phyloP scores from a whole-genome alignment of 352 stramenopile species.

The Phytophthora europaea region DNA sequence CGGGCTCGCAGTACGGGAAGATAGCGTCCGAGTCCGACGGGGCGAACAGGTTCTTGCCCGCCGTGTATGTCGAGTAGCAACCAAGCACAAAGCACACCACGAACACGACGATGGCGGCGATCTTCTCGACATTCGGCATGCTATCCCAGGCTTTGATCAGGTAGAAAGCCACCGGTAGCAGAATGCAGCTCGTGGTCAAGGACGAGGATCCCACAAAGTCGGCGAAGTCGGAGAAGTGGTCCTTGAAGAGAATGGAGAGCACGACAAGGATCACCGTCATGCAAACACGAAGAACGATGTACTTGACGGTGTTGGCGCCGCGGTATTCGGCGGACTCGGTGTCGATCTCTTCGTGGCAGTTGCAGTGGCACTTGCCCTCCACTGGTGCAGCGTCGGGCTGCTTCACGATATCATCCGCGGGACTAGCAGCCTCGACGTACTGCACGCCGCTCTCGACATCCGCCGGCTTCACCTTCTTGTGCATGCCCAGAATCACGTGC shows the following conservation, averaged over 20 bases:
- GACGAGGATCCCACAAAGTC: slow-evolving; percentile 60
- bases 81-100: slow-evolving; percentile 49
- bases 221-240: slow-evolving; percentile 61
- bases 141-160: slow-evolving; percentile 41
- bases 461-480: slow-evolving; percentile 31
- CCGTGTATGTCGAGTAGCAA: slow-evolving; percentile 58
- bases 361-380: slow-evolving; percentile 48
- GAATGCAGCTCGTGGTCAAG: slow-evolving; percentile 45
- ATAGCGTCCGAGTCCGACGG: slow-evolving; percentile 31
- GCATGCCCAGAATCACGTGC: slow-evolving; percentile 47
- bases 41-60: slow-evolving; percentile 54
- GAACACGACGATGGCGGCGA: slow-evolving; percentile 35
- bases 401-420: slow-evolving; percentile 32
- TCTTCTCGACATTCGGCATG: slow-evolving; percentile 24
- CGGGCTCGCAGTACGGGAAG: slow-evolving; percentile 51
- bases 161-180: slow-evolving; percentile 57
- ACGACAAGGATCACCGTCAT: slow-evolving; percentile 56
- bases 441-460: slow-evolving; percentile 38
- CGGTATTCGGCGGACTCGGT: slow-evolving; percentile 48
- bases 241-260: slow-evolving; percentile 51
- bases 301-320: slow-evolving; percentile 49
- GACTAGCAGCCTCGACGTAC: slow-evolving; percentile 35
- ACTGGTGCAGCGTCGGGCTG: slow-evolving; percentile 21
- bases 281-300: slow-evolving; percentile 49
- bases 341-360: slow-evolving; percentile 45